Conservation (phyloP, 176 grass and related monocot genomes). For the Zizania latifolia region DNA sequence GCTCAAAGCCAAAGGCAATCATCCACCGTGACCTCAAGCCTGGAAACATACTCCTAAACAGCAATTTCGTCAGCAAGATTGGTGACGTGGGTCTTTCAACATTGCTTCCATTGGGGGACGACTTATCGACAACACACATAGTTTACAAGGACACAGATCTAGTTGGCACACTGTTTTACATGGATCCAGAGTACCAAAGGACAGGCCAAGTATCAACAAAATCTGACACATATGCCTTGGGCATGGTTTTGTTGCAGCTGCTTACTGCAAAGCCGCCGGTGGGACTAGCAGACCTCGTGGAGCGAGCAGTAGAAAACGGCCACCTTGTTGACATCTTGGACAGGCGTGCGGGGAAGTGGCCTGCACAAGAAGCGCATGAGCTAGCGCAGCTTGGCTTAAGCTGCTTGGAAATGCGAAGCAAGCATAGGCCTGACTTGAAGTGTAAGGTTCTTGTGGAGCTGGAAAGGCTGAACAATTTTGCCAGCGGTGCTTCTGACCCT, state of each 20-base stretch:
- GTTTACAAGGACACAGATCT: conserved; percentile 59
- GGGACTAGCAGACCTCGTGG: conserved; percentile 48
- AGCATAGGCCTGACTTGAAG: conserved; percentile 59
- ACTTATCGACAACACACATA: conserved; percentile 17
- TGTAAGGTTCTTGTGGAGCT: conserved; percentile 42
- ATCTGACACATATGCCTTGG: conserved; percentile 68
- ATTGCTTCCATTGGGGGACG: conserved; percentile 40
- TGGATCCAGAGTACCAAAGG: conserved; percentile 94
- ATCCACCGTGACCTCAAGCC: conserved; percentile 96
- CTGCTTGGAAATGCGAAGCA: conserved; percentile 73
- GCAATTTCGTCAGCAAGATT: conserved; percentile 70
- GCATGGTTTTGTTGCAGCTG: conserved; percentile 74
- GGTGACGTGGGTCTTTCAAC: conserved; percentile 82
- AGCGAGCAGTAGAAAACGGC: conserved; percentile 45
- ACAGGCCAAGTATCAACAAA: conserved; percentile 63
- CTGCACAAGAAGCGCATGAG: conserved; percentile 47
- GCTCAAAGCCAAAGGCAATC: conserved; percentile 62
- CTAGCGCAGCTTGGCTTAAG: conserved; percentile 51
- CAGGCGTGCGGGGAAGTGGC: conserved; percentile 53
- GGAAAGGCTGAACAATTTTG: conserved; percentile 51
- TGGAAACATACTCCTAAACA: conserved; percentile 76
- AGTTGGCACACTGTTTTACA: conserved; percentile 85
- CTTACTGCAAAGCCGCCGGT: conserved; percentile 53
- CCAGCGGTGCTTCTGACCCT: background rate
- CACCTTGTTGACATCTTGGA: conserved; percentile 48